These are phyloP conservation scores for Fusarium praegraminearum DNA, from an alignment of 2,329 filamentous ascomycete genomes.

Conservation along the genomic window DNA sequence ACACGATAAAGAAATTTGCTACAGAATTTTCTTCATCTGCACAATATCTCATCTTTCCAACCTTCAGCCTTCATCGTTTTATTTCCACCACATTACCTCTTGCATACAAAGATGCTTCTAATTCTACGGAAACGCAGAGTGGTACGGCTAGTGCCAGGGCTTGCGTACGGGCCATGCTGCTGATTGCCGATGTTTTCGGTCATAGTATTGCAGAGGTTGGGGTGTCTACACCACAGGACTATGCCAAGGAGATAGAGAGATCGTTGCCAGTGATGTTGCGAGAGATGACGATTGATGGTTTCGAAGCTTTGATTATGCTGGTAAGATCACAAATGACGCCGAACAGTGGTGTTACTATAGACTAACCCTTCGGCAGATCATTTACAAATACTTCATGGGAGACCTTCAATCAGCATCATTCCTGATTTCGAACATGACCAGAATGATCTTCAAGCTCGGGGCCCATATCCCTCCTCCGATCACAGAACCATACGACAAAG, in stretches of 20 bases:
- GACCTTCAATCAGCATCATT: not conserved
- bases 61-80: accelerated
- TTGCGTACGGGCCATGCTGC: not conserved
- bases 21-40: not conserved
- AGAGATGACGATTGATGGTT: not conserved
- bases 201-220: accelerated
- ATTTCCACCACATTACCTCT: not conserved
- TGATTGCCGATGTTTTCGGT: not conserved
- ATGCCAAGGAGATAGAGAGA: not conserved
- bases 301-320: not conserved
- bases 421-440: not conserved
- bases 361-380: not conserved
- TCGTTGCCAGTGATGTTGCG: accelerated
- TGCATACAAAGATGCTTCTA: accelerated
- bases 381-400: constrained; percentile 11
- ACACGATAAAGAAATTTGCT: not conserved
- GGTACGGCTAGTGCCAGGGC: not conserved
- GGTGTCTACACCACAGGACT: not conserved
- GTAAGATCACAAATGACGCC: not conserved
- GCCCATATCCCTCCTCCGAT: not conserved
- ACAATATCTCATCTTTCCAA: not conserved
- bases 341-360: too few relatives aligned
- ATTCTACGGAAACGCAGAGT: accelerated
- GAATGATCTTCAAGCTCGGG: not conserved
- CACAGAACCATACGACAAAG: not conserved